phyloP scores from a whole-genome alignment of 2,329 filamentous ascomycete genomes.

The Colletotrichum siamense region DNA sequence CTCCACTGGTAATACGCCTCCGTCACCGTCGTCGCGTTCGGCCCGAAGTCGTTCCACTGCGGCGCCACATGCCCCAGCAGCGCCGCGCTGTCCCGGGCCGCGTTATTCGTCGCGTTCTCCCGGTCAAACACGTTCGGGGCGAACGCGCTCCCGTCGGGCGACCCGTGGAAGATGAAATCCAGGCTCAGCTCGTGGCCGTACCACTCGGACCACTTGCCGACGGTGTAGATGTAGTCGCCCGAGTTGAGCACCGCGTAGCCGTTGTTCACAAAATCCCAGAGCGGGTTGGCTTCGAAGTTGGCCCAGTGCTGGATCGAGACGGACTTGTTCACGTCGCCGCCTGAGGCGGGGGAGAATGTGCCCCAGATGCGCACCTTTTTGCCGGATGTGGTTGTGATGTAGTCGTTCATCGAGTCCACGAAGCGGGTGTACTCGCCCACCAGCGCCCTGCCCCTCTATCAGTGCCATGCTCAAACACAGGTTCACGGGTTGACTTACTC shows the following conservation, averaged over 20 bases:
- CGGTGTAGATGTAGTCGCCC: conserved; percentile 27
- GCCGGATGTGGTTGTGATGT: conserved; percentile 22
- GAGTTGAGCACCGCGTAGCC: conserved; percentile 30
- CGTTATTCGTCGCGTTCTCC: conserved; percentile 23
- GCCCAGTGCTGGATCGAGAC: conserved; percentile 42
- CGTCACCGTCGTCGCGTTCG: conserved; percentile 27
- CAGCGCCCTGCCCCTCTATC: conserved; percentile 22
- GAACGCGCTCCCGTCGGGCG: conserved; percentile 21
- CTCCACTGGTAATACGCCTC: conserved; percentile 31
- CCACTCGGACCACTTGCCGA: conserved; percentile 25
- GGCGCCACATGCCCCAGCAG: conserved; percentile 27
- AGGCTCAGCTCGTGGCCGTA: conserved; percentile 23
- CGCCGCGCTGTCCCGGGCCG: conserved; percentile 9
- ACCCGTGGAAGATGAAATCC: conserved; percentile 25
- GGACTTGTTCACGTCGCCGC: conserved; percentile 17
- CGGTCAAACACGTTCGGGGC: conserved; percentile 28
- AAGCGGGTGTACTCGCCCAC: conserved; percentile 56
- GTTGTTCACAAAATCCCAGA: conserved; percentile 25
- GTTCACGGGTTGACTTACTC: conserved; percentile 23
- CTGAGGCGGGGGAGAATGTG: conserved; percentile 32
- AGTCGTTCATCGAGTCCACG: conserved; percentile 47
- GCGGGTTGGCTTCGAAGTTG: conserved; percentile 25
- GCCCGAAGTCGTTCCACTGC: conserved; percentile 30
- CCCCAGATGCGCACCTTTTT: conserved; percentile 61
- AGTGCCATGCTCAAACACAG: background rate